Evolutionary conservation across 352 stramenopile species (phyloP).

Genomic region (Globisporangium okanoganense): DNA sequence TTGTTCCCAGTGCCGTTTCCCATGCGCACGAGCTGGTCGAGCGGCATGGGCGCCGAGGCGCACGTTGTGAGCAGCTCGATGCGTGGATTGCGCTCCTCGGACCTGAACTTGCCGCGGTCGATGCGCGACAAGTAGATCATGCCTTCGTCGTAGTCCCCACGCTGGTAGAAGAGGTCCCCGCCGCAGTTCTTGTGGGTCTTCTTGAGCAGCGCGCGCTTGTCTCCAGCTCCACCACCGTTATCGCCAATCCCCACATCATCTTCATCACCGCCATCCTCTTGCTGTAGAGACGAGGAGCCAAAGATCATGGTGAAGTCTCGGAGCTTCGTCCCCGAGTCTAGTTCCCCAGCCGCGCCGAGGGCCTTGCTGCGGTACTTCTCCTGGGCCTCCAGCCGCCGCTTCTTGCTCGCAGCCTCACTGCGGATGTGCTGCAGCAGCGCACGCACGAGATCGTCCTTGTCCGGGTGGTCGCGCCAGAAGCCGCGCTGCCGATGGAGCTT

Average conservation of each 20-base stretch:
- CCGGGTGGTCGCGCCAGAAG: constrained; percentile 88
- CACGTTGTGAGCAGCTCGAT: constrained; percentile 46
- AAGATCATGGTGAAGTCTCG: constrained; percentile 69
- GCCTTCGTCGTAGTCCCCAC: constrained; percentile 81
- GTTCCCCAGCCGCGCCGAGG: constrained; percentile 17
- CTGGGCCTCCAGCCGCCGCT: constrained; percentile 72
- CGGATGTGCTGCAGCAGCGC: constrained; percentile 84
- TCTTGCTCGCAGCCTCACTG: constrained; percentile 77
- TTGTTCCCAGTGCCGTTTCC: constrained; percentile 16
- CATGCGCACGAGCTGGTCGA: constrained; percentile 44
- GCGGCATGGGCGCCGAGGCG: constrained; percentile 35
- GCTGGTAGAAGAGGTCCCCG: constrained; percentile 82
- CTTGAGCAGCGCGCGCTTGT: constrained; percentile 14
- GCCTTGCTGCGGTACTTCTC: constrained; percentile 66
- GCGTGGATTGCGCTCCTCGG: constrained; percentile 50
- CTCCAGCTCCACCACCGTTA: constrained; percentile 3
- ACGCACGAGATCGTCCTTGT: constrained; percentile 88
- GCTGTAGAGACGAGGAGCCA: constrained; percentile 4
- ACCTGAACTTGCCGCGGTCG: constrained; percentile 60
- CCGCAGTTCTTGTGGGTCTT: constrained; percentile 42
- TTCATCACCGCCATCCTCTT: background rate
- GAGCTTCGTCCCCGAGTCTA: constrained; percentile 24
- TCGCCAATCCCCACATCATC: background rate
- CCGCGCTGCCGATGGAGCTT: constrained; percentile 86
- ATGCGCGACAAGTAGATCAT: constrained; percentile 85